Evolutionary conservation across 805 yeast genomes (phyloP).

Genomic region (Candida chauliodis): DNA sequence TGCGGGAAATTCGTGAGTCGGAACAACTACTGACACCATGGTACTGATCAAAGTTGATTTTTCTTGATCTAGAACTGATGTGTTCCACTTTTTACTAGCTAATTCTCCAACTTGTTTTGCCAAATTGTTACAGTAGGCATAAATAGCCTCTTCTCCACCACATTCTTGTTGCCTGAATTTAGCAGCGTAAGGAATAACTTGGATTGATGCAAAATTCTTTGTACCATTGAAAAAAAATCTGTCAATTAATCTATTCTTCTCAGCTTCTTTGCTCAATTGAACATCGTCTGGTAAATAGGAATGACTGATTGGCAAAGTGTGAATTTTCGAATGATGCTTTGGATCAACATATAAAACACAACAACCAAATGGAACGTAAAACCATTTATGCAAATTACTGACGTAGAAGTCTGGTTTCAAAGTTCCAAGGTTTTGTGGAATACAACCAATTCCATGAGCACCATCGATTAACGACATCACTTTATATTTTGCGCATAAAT

Average conservation of each 20-base stretch:
- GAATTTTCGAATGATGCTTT: slow-evolving; percentile 46
- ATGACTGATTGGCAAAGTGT: slow-evolving; percentile 58
- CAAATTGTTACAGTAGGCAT: slow-evolving; percentile 43
- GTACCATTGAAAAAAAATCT: slow-evolving; percentile 54
- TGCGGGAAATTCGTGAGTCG: slow-evolving; percentile 17
- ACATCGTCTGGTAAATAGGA: slow-evolving; percentile 35
- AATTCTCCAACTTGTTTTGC: slow-evolving; percentile 41
- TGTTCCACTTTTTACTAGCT: slow-evolving; percentile 39
- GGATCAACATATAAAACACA: slow-evolving; percentile 57
- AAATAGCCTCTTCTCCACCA: slow-evolving; percentile 58
- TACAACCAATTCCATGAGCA: slow-evolving; percentile 64
- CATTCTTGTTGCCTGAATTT: slow-evolving; percentile 50
- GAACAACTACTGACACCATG: slow-evolving; percentile 44
- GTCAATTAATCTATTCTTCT: slow-evolving; percentile 30
- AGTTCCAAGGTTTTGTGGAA: slow-evolving; percentile 35
- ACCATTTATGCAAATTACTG: slow-evolving; percentile 71
- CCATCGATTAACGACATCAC: slow-evolving; percentile 64
- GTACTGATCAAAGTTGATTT: slow-evolving; percentile 34
- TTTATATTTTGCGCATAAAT: slow-evolving; percentile 42
- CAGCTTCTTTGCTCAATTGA: slow-evolving; percentile 17
- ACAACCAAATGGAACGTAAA: slow-evolving; percentile 52
- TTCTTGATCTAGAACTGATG: slow-evolving; percentile 32
- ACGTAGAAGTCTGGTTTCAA: slow-evolving; percentile 58
- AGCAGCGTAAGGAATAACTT: slow-evolving; percentile 46
- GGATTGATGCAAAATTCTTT: slow-evolving; percentile 39